phyloP scores from a whole-genome alignment of 73 alveolate species.

The Effrenium voratum region DNA sequence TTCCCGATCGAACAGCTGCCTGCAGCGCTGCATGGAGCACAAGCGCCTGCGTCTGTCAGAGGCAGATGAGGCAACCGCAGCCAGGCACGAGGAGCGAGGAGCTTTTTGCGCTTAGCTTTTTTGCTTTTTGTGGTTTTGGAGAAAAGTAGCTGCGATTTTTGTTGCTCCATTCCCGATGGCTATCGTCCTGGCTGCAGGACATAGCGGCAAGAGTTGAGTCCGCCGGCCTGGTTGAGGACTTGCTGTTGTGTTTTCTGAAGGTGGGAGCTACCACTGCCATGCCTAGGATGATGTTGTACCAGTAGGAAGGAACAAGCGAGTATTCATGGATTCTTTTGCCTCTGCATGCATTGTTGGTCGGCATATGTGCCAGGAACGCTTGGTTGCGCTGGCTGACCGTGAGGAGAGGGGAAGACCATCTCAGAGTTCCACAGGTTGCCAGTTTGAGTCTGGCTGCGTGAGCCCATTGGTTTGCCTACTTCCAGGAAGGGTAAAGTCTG shows the following conservation, averaged over 20 bases:
- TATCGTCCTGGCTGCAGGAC: too few relatives aligned
- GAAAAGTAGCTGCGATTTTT: too few relatives aligned
- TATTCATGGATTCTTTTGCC: not conserved
- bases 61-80: constrained; percentile 10
- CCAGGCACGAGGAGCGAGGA: constrained; percentile 28
- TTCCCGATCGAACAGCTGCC: too few relatives aligned
- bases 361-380: constrained; percentile 20
- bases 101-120: too few relatives aligned
- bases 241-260: not conserved
- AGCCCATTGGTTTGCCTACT: not conserved
- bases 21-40: too few relatives aligned
- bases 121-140: too few relatives aligned
- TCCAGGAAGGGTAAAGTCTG: too few relatives aligned
- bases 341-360: not conserved
- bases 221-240: not conserved
- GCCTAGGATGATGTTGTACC: not conserved
- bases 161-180: too few relatives aligned
- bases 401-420: not conserved
- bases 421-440: not conserved
- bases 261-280: not conserved
- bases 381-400: constrained; percentile 14
- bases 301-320: not conserved
- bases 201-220: constrained; percentile 46
- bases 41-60: constrained; percentile 24
- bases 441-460: not conserved